Evolutionary conservation across 768 basidiomycete genomes (phyloP).

Genomic region (Mycena albidolilacea): DNA sequence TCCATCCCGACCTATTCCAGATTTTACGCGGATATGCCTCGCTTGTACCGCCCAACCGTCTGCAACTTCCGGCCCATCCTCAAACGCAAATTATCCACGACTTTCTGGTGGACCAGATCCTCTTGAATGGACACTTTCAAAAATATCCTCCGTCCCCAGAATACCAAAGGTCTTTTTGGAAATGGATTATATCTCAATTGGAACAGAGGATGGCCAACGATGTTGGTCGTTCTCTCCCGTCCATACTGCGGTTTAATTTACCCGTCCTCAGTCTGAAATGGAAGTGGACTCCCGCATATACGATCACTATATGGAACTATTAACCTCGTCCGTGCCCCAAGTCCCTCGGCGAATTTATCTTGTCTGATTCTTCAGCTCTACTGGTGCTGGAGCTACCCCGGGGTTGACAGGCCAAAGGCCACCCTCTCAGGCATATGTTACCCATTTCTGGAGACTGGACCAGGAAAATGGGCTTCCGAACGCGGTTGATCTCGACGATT

Average conservation of each 20-base stretch:
- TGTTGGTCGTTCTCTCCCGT: slow-evolving; percentile 26
- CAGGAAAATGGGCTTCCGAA: not conserved
- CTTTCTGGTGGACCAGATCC: slow-evolving; percentile 68
- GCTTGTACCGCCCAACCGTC: slow-evolving; percentile 59
- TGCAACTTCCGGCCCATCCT: slow-evolving; percentile 59
- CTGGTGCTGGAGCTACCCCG: slow-evolving; percentile 41
- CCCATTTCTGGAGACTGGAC: slow-evolving; percentile 70
- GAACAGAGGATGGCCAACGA: slow-evolving; percentile 62
- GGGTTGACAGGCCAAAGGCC: slow-evolving; percentile 45
- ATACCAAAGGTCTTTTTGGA: slow-evolving; percentile 82
- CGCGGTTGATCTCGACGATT: slow-evolving; percentile 44
- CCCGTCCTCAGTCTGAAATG: slow-evolving; percentile 55
- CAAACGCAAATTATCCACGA: slow-evolving; percentile 61
- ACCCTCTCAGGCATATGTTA: slow-evolving; percentile 73
- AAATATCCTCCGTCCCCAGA: slow-evolving; percentile 73
- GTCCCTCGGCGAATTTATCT: slow-evolving; percentile 13
- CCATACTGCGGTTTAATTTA: slow-evolving; percentile 30
- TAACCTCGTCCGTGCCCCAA: slow-evolving; percentile 51
- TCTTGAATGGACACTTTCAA: slow-evolving; percentile 67
- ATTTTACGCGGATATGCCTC: slow-evolving; percentile 69
- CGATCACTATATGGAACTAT: slow-evolving; percentile 68
- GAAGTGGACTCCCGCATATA: slow-evolving; percentile 81
- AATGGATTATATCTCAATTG: slow-evolving; percentile 72
- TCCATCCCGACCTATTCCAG: slow-evolving; percentile 55
- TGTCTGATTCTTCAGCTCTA: slow-evolving; percentile 36